Evolutionary conservation across 2,329 filamentous ascomycete genomes (phyloP), one percentile per base, ranked within the genome.

Genomic region (Penicillium sp.): DNA sequence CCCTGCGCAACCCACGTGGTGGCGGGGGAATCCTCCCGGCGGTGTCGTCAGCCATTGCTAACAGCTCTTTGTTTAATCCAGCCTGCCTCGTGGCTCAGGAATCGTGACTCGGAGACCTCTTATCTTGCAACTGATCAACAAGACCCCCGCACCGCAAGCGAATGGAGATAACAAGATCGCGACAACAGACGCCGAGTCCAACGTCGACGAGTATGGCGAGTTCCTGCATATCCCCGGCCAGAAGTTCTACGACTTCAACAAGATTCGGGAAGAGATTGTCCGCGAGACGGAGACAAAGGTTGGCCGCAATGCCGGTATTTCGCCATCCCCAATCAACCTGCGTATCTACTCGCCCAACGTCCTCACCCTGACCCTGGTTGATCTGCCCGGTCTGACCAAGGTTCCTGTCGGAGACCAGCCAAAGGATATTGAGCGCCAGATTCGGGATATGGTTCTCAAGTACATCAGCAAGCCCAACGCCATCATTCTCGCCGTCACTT

Each of bases 301-400:
- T 67, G 95, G 95, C 66, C 89, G 89, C 75, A 99, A 99, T 83
- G 91, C 90, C 52, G 95, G 94, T 77, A 99, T 99, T 78, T 98
- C 94, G 49, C 91, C 95, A 24, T 90, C 91, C 35, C 95, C 95
- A 52, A 99, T 99, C 84, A 98, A 98, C 82, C 83, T 99, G 72
- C 89, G 95, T 73, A 96, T 99, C 79, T 98, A 96, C 85, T 98
- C 94, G 54, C 95, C 95, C 55, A 96, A 99, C 73, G 96, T 99
- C 75, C 87, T 99, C 61, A 99, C 96, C 58, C 84, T 99, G 68
- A 99, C 95, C 6, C 84, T 99, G 59, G 95, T 99, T 71, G 95
- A 99, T 84, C 81, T 99, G 79, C 95, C 95, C 49, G 95, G 95
- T 77, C 80, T 99, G 73, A 99, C 95, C 65, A 96, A 96, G 81